Evolutionary conservation across 1,284 basidiomycete species (phyloP).

Genomic region (Ganoderma boninense): DNA sequence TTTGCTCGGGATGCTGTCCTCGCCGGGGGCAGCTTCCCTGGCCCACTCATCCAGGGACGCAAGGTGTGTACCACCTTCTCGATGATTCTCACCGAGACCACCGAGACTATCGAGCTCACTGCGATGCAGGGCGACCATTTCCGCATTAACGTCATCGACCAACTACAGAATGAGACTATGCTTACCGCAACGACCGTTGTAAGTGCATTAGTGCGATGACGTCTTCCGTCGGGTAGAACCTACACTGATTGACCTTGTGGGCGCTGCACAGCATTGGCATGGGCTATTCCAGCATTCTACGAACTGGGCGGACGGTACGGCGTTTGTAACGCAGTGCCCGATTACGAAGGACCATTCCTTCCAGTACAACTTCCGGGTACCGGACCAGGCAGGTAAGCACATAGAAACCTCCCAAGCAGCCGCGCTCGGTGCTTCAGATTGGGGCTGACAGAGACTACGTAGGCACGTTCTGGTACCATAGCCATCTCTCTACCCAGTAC

Average conservation of each 20-base stretch:
- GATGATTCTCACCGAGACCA: neutral
- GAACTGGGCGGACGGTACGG: conserved; percentile 40
- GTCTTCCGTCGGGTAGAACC: neutral
- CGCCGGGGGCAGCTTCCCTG: conserved; percentile 36
- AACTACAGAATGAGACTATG: conserved; percentile 44
- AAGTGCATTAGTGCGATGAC: conserved; percentile 15
- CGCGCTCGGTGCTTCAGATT: neutral
- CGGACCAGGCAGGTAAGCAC: conserved; percentile 40
- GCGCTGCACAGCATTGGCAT: conserved; percentile 42
- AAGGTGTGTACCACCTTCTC: conserved; percentile 28
- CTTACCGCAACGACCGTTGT: conserved; percentile 44
- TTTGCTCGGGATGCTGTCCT: conserved; percentile 30
- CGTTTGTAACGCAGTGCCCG: conserved; percentile 55
- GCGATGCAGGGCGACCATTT: conserved; percentile 34
- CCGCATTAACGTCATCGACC: conserved; percentile 45
- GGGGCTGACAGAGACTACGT: neutral
- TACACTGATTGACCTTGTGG: neutral
- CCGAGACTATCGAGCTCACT: neutral
- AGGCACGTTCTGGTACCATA: conserved; percentile 38
- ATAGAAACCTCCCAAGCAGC: neutral
- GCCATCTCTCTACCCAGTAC: conserved; percentile 36
- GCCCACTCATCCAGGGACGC: conserved; percentile 33
- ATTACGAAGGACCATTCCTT: conserved; percentile 52
- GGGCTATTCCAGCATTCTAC: conserved; percentile 41
- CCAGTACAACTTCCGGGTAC: conserved; percentile 45